These are phyloP conservation scores for Tolypocladium cylindrosporum DNA, from an alignment of 2,329 filamentous ascomycete species.

Conservation along the genomic window DNA sequence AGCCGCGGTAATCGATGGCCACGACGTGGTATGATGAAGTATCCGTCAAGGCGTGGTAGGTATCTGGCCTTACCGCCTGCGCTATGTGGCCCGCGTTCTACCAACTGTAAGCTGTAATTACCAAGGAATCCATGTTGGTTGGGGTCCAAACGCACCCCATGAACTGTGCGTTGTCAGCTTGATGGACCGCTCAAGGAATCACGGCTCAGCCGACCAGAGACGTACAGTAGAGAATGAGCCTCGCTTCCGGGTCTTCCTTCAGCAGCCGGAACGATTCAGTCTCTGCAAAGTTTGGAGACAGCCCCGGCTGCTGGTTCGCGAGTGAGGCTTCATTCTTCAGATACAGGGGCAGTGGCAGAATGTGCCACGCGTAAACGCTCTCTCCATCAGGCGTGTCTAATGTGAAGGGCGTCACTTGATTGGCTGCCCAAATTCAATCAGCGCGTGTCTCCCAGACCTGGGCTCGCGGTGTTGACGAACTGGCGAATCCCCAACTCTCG, in stretches of 20 bases:
- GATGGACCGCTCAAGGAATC: background rate
- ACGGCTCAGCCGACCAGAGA: constrained; percentile 3
- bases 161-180: constrained; percentile 31
- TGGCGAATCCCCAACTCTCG: constrained; percentile 77
- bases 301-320: constrained; percentile 37
- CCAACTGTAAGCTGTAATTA: constrained; percentile 6
- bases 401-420: constrained; percentile 81
- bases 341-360: constrained; percentile 72
- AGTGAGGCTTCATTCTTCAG: constrained; percentile 58
- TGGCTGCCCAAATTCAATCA: constrained; percentile 38
- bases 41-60: constrained; percentile 67
- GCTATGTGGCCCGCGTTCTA: constrained; percentile 81
- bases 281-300: constrained; percentile 42
- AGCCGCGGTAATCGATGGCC: constrained; percentile 87
- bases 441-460: background rate
- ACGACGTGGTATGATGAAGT: constrained; percentile 70
- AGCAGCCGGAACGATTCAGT: constrained; percentile 52
- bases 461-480: constrained; percentile 31
- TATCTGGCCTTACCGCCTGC: constrained; percentile 64
- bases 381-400: constrained; percentile 67
- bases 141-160: constrained; percentile 41
- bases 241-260: constrained; percentile 50
- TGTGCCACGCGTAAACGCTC: constrained; percentile 80
- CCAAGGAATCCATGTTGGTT: background rate
- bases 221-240: constrained; percentile 55